Evolutionary conservation across 768 basidiomycete species (phyloP), one percentile per base, ranked within the genome.

Genomic region (Tricholoma sp.): DNA sequence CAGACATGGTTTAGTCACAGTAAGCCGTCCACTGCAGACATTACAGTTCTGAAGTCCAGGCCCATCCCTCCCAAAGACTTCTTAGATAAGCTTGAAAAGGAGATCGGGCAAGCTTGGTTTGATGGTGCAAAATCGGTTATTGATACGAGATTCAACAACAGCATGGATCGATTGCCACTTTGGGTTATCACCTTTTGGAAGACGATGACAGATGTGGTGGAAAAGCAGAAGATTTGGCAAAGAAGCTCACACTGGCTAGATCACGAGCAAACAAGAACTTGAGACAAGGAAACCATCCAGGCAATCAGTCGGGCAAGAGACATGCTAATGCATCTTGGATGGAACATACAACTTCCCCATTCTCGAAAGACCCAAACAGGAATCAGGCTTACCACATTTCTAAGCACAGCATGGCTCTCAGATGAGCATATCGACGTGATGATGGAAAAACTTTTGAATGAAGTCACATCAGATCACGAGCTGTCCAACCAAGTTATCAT

Each of bases 91-190:
- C 37, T 63, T 47, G 21, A 18, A 31, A 45, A 55, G 18, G 56
- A 16, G 35, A 24, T 55, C 50, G 63, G 66, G 9, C 63, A 67
- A 43, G 56, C 57, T 7, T 67, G 66, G 64, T 58, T 64, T 32
- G 59, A 64, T 53, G 66, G 63, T 3, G 57, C 54, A 11, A 49
- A 59, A 53, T 64, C 64, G 6, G 55, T 67, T 11, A 16, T 54
- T 7, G 62, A 67, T 37, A 60, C 32, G 3, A 43, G 62, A 29
- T 63, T 19, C 55, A 64, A 61, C 27, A 46, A 58, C 5, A 63
- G 63, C 18, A 29, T 31, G 0, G 62, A 66, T 34, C 52, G 52
- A 9, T 57, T 64, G n/a, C 57, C 59, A 14, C 41, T 67, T 7
- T 61, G 51, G 57, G 37, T 39, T 16, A 52, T 64, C 7, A 56